Evolutionary conservation across 495 filamentous ascomycete species (phyloP).

Genomic region (Pyronema domesticum): DNA sequence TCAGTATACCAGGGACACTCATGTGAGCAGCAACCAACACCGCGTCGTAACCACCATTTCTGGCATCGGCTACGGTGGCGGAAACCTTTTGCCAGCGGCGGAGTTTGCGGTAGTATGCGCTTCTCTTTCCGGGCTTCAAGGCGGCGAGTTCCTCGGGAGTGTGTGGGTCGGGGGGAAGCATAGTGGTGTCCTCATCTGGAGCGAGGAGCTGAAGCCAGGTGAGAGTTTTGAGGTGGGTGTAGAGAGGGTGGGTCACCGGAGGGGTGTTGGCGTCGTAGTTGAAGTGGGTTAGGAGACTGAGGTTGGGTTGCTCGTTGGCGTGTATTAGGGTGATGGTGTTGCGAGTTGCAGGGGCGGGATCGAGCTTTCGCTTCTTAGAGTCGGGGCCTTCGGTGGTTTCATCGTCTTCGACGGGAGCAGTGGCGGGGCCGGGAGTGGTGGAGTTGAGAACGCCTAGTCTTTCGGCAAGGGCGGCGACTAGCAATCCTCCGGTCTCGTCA

Average conservation of each 20-base stretch:
- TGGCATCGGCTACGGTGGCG: slow-evolving; percentile 50
- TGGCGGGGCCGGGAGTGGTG: slow-evolving; percentile 8
- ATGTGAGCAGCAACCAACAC: slow-evolving; percentile 65
- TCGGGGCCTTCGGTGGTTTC: not conserved
- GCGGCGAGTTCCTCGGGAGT: slow-evolving; percentile 37
- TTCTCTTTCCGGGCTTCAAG: slow-evolving; percentile 60
- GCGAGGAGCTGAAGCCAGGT: slow-evolving; percentile 80
- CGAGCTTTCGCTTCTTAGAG: slow-evolving; percentile 10
- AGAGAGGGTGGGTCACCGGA: slow-evolving; percentile 48
- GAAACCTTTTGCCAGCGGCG: slow-evolving; percentile 55
- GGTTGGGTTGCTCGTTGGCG: slow-evolving; percentile 73
- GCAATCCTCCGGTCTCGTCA: slow-evolving; percentile 74
- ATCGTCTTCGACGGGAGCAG: slow-evolving; percentile 2
- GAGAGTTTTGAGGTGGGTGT: slow-evolving; percentile 60
- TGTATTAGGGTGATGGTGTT: slow-evolving; percentile 86
- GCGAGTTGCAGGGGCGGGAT: slow-evolving; percentile 28
- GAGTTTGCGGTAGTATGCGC: slow-evolving; percentile 69
- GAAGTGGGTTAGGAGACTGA: slow-evolving; percentile 73
- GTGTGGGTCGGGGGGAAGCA: slow-evolving; percentile 40
- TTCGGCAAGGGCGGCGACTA: slow-evolving; percentile 80
- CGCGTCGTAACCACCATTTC: slow-evolving; percentile 62
- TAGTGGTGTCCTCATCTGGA: slow-evolving; percentile 52
- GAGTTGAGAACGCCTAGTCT: slow-evolving; percentile 58
- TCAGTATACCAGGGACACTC: slow-evolving; percentile 59
- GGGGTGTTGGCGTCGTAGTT: slow-evolving; percentile 54